Evolutionary conservation across 768 basidiomycete species (phyloP), one percentile per base, ranked within the genome.

Genomic region (Vararia minispora): DNA sequence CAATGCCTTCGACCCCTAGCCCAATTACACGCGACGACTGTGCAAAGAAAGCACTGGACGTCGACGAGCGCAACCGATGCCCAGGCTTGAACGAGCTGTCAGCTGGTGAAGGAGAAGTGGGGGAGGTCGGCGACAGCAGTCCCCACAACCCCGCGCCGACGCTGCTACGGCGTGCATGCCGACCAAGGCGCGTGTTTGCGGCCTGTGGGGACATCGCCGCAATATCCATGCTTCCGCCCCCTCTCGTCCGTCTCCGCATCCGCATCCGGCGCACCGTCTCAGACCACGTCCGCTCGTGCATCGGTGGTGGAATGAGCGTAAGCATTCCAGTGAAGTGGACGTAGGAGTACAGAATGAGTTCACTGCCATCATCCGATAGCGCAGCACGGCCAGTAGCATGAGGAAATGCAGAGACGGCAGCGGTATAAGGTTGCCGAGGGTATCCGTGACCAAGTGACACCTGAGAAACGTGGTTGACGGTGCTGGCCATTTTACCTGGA

Each of bases 191-290:
- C 37, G 53, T 9, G 53, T 22, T 20, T 43, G 39, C 6, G 50
- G 38, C n/a, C 41, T 47, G 31, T 66, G 52, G 44, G 17, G 45
- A 41, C 2, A 68, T 67, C 1, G 71, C 66, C 5, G 74, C 68
- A 31, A 86, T 83, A 47, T 85, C 79, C 82, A 87, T 86, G 48
- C 80, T 75, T 5, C 85, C 84, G 1, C 84, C 83, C 12, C 82
- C 81, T 0, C 79, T 58, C 61, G 24, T 59, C 40, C 14, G 65
- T 37, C 65, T 64, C 26, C 64, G 74, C 14, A 67, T 55, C 13
- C 84, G 58, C 5, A 63, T 65, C 3, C 65, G 52, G 5, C 80
- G 69, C 4, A 81, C 62, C 0, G 59, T 52, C 20, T 61, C 39
- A 80, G 54, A 0, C 63, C 61, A 1, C 62, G 63, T 0, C 54